phyloP scores from a whole-genome alignment of 2,329 filamentous ascomycete genomes.

The Emydomyces testavorans region DNA sequence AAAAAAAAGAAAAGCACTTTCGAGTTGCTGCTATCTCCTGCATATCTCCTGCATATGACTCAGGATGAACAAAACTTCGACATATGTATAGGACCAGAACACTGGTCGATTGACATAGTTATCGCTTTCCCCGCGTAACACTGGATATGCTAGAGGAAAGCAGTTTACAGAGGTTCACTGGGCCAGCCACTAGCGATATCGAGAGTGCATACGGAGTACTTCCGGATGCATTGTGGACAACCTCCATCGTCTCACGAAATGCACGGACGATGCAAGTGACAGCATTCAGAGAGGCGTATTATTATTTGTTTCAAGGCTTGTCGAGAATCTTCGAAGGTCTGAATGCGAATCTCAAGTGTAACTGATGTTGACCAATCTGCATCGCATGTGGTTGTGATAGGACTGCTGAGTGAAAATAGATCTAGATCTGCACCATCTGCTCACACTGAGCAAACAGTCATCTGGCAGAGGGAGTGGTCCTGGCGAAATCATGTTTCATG shows the following conservation, averaged over 20 bases:
- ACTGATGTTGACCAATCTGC: no score
- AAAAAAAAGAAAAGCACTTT: no score
- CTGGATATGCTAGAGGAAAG: background rate
- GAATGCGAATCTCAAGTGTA: background rate
- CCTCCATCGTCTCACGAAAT: background rate
- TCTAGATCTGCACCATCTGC: background rate
- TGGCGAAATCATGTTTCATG: background rate
- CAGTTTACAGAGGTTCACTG: background rate
- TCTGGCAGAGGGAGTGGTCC: background rate
- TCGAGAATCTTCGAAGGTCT: no score
- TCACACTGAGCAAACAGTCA: constrained; percentile 4
- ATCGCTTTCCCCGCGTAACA: background rate
- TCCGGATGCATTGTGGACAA: background rate
- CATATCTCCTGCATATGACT: background rate
- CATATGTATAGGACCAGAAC: background rate
- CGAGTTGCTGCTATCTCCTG: background rate
- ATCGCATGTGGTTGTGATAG: background rate
- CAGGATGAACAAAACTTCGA: no score
- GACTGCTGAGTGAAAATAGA: background rate
- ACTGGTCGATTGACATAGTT: background rate
- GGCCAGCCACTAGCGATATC: background rate
- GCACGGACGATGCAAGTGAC: background rate
- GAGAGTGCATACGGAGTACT: background rate
- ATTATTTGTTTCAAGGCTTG: background rate
- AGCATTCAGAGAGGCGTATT: background rate